phyloP scores from a whole-genome alignment of 2,329 filamentous ascomycete genomes.

The Xylaria sp. region DNA sequence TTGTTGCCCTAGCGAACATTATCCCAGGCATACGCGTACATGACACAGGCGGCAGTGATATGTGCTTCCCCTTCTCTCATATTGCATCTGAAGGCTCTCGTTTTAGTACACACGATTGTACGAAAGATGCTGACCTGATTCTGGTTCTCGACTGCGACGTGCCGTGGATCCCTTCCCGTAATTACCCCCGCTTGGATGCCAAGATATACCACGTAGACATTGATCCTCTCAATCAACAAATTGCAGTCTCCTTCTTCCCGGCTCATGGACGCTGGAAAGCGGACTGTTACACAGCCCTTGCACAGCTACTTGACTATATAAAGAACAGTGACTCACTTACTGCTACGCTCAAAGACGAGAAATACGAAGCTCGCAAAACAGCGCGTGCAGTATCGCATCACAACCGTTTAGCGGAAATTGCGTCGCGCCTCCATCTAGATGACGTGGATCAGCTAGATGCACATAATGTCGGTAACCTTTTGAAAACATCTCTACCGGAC shows the following conservation, averaged over 20 bases:
- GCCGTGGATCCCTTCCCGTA: constrained; percentile 71
- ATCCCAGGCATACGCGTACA: constrained; percentile 56
- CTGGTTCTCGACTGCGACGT: constrained; percentile 72
- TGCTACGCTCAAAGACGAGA: constrained; percentile 32
- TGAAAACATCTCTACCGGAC: constrained; percentile 29
- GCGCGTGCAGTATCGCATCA: constrained; percentile 29
- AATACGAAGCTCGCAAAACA: constrained; percentile 37
- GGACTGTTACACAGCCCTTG: constrained; percentile 52
- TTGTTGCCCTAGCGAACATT: constrained; percentile 53
- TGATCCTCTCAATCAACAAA: constrained; percentile 69
- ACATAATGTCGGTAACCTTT: constrained; percentile 34
- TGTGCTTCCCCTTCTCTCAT: constrained; percentile 47
- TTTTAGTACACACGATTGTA: constrained; percentile 63
- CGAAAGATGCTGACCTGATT: constrained; percentile 68
- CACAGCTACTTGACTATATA: constrained; percentile 40
- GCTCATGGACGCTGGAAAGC: constrained; percentile 57
- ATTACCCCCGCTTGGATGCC: constrained; percentile 60
- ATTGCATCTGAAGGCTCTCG: constrained; percentile 55
- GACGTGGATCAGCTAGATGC: constrained; percentile 33
- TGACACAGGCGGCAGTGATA: constrained; percentile 58
- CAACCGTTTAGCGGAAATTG: constrained; percentile 33
- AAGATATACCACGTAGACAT: constrained; percentile 70
- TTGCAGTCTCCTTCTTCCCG: constrained; percentile 63
- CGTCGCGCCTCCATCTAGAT: constrained; percentile 27
- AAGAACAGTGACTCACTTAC: constrained; percentile 15